Base-by-base conservation (phyloP, 2,329 filamentous ascomycete species). In the Pseudogymnoascus sp. region DNA sequence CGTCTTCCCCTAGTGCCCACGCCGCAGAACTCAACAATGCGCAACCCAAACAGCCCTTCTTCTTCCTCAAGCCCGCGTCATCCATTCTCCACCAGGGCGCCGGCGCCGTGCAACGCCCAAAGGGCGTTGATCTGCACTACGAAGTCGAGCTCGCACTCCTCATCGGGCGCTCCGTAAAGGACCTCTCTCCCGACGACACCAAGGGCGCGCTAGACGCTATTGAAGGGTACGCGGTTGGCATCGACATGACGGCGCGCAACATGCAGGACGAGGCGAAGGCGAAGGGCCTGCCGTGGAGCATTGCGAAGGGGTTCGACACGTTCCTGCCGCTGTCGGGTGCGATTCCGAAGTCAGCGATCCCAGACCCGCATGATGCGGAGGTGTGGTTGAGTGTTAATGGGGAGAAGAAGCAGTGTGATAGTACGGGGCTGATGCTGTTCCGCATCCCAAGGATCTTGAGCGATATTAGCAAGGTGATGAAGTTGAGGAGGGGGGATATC, bases 191-290 rank as follows among this genome's bases (percentile, higher is more conserved):
- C 7, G 79, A 85, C n/a, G 89, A 96, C 72, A 82, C 85, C 64
- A 76, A 89, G 74, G 85, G 83, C n/a, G 91, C 91, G 25, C 74
- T 95, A 69, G 90, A 91, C 71, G 86, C 91, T 41, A 92, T 97
- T 74, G 85, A 89, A 91, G 90, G 85, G 71, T 99, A 97, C 76
- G 84, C 93, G 67, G 82, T 97, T 55, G 87, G 90, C 69, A 97
- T 99, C 71, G 94, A 99, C 77, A 95, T 99, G 91, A 99, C 94
- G 8, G 94, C 90, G 0, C 89, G 94, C 67, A 97, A 97, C 76
- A 85, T 91, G 5, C 94, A 99, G 78, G 90, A 96, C 70, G 92
- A 97, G 79, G 93, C 93, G 67, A 99, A 97, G 84, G 91, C 89
- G 78, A 96, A 94, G 81, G 92, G 94, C 36, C 86, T 97, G 14